These are phyloP conservation scores for Coemansia sp. DNA, from an alignment of 192 early-diverging fungal genomes.

Conservation along the genomic window DNA sequence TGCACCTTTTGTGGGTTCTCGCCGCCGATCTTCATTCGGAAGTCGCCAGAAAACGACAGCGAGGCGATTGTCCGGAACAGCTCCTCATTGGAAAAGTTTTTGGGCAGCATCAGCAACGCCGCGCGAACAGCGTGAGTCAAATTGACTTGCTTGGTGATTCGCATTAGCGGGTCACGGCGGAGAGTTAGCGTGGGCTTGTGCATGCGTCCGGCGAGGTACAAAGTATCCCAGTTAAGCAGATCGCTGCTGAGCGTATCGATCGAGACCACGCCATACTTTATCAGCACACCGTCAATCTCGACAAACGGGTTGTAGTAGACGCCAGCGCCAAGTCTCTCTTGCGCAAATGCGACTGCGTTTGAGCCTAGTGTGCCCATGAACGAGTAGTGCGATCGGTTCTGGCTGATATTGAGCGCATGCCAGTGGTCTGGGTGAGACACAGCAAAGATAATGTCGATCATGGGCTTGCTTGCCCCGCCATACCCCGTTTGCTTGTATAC, in stretches of 20 bases:
- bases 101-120: constrained; percentile 80
- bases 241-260: constrained; percentile 86
- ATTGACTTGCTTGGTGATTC: constrained; percentile 72
- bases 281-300: constrained; percentile 74
- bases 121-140: constrained; percentile 79
- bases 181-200: constrained; percentile 79
- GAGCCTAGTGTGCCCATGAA: constrained; percentile 72
- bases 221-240: constrained; percentile 89
- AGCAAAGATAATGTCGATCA: constrained; percentile 96
- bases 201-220: constrained; percentile 95
- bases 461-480: constrained; percentile 64
- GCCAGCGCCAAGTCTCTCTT: constrained; percentile 85
- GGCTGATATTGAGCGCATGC: constrained; percentile 95
- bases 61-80: constrained; percentile 80
- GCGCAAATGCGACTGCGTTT: constrained; percentile 66
- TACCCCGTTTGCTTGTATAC: constrained; percentile 91
- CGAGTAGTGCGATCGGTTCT: constrained; percentile 93
- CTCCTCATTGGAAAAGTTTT: constrained; percentile 76
- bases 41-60: constrained; percentile 90
- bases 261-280: constrained; percentile 98
- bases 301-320: constrained; percentile 97
- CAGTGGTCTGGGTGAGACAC: constrained; percentile 95
- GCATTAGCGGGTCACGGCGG: constrained; percentile 48
- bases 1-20: constrained; percentile 96
- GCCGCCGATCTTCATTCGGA: constrained; percentile 86